Percentiles rank a stretch among this genome's conserved stretches.
These are phyloP conservation scores for Hypomontagnella monticulosa DNA, from an alignment of 495 filamentous ascomycete species.

Conservation along the genomic window DNA sequence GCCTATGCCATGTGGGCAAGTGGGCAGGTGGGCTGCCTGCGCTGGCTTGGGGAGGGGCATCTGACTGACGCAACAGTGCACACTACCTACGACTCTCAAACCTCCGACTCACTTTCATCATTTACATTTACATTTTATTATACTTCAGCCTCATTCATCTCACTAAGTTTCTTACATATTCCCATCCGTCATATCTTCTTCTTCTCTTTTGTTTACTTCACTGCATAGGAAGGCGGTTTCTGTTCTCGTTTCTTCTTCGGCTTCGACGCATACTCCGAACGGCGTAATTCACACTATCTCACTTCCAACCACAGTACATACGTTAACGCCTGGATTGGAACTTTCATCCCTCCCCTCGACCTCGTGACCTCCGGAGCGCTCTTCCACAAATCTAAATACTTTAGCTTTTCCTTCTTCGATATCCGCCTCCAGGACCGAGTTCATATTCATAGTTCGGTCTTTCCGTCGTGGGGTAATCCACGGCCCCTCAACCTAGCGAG, in stretches of 20 bases:
- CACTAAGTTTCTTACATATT: neutral
- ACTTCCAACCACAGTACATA: conserved; percentile 7
- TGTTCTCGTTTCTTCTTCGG: neutral
- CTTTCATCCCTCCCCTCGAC: conserved; percentile 3
- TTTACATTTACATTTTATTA: neutral
- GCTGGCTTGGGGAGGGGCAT: conserved; percentile 17
- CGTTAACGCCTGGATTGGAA: conserved; percentile 14
- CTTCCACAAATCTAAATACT: neutral
- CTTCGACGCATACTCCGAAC: neutral
- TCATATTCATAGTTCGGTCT: neutral
- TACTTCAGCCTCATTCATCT: conserved; percentile 8
- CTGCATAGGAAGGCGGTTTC: neutral
- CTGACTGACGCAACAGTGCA: conserved; percentile 30
- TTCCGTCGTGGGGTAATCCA: neutral
- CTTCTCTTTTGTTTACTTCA: neutral
- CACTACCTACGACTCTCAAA: neutral
- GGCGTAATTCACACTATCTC: neutral
- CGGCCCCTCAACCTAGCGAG: neutral
- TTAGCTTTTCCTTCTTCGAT: neutral
- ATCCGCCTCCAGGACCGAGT: neutral
- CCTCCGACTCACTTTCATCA: conserved; percentile 3
- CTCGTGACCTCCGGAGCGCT: conserved; percentile 13
- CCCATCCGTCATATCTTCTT: neutral
- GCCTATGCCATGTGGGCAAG: neutral
- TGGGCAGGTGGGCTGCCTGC: neutral